These are phyloP conservation scores for Papiliotrema flavescens DNA, from an alignment of 1,284 basidiomycete genomes.

Conservation along the genomic window DNA sequence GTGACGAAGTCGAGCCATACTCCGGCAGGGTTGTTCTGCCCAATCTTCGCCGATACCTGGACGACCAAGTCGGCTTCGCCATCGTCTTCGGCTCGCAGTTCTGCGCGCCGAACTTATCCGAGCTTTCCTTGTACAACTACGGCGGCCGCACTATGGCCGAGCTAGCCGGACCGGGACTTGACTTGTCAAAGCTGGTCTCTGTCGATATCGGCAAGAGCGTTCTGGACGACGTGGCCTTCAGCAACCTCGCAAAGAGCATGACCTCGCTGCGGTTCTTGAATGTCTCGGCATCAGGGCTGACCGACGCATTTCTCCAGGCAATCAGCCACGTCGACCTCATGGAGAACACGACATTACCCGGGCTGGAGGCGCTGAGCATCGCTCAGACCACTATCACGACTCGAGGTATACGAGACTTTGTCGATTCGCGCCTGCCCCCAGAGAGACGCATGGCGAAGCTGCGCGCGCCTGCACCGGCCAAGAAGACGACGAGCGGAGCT, in stretches of 20 bases:
- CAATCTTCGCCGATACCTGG: no score
- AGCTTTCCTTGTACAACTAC: neutral
- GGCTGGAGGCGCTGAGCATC: slow-evolving; percentile 29
- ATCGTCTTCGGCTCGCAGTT: neutral
- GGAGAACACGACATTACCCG: slow-evolving; percentile 21
- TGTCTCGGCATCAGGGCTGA: slow-evolving; percentile 16
- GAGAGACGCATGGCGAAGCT: neutral
- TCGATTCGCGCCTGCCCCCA: slow-evolving; percentile 7
- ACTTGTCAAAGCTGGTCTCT: slow-evolving; percentile 14
- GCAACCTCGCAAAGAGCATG: slow-evolving; percentile 9
- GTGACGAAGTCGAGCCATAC: no score
- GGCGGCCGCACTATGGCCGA: neutral
- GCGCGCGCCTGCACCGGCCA: neutral
- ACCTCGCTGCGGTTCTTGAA: slow-evolving; percentile 28
- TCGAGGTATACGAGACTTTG: slow-evolving; percentile 5
- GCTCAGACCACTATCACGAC: slow-evolving; percentile 14
- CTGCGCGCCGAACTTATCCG: neutral
- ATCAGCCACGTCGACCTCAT: slow-evolving; percentile 11
- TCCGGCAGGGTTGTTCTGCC: no score
- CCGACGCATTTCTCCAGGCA: slow-evolving; percentile 28
- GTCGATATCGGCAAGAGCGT: slow-evolving; percentile 27
- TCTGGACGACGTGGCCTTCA: slow-evolving; percentile 5
- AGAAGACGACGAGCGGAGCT: neutral
- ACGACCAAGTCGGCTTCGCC: no score
- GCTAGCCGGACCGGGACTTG: slow-evolving; percentile 9